Percentiles rank a stretch among this genome's conserved stretches.
Evolutionary conservation across 1,139 yeast genomes (phyloP).

Genomic region (Pichia sp.): DNA sequence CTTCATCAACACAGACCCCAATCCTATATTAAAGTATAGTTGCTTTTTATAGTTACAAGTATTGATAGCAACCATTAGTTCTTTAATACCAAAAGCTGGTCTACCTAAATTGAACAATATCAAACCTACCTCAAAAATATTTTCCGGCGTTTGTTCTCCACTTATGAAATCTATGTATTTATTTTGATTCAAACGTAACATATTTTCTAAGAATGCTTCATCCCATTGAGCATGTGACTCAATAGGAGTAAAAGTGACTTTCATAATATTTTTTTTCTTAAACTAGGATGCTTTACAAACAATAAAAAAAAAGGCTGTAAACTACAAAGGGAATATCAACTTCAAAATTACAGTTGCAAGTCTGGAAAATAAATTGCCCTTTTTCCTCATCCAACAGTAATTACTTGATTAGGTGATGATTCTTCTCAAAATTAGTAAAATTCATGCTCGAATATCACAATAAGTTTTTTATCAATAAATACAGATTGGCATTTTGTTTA

Average conservation of each 20-base stretch:
- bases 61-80: neutral
- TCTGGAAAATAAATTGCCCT: neutral
- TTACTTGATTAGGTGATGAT: neutral
- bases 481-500: neutral
- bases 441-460: neutral
- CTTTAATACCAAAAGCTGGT: neutral
- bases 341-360: neutral
- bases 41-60: neutral
- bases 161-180: neutral
- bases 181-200: neutral
- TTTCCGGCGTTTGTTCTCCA: neutral
- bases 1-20: neutral
- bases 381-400: neutral
- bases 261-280: neutral
- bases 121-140: neutral
- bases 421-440: neutral
- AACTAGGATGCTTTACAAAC: neutral
- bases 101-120: conserved; percentile 5
- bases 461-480: neutral
- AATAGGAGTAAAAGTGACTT: neutral
- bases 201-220: conserved; percentile 1
- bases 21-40: neutral
- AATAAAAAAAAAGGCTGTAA: neutral
- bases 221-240: conserved; percentile 4
- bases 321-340: neutral